These are phyloP conservation scores for Rhodosporidiobolus sp. DNA, from an alignment of 768 basidiomycete species.

Conservation along the genomic window DNA sequence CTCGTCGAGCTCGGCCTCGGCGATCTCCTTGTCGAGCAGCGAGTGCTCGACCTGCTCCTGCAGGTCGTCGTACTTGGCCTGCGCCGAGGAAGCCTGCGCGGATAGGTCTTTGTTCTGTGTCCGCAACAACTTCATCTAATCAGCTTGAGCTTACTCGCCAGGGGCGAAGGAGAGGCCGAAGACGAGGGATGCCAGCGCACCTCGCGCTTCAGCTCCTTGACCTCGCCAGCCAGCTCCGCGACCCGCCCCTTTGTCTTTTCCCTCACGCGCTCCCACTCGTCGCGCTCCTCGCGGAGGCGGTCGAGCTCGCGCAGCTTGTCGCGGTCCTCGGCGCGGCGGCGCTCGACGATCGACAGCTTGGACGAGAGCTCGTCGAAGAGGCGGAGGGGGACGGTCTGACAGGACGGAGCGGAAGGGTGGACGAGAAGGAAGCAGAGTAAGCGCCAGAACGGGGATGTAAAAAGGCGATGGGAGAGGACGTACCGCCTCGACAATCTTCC, in stretches of 20 bases:
- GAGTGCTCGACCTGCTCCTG: conserved; percentile 92
- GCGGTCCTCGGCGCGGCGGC: conserved; percentile 78
- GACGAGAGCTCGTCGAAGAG: conserved; percentile 68
- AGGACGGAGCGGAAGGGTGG: conserved; percentile 39
- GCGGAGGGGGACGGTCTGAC: conserved; percentile 53
- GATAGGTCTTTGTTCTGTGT: conserved; percentile 62
- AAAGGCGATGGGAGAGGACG: background rate
- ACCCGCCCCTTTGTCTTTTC: conserved; percentile 66
- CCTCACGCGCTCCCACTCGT: conserved; percentile 74
- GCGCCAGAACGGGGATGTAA: background rate
- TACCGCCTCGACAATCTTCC: conserved; percentile 12
- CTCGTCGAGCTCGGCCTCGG: conserved; percentile 51
- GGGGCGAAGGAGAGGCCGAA: background rate
- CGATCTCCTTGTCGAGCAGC: conserved; percentile 92
- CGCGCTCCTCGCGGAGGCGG: conserved; percentile 74
- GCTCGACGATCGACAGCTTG: conserved; percentile 79
- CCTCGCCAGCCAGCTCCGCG: conserved; percentile 29
- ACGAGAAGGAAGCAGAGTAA: background rate
- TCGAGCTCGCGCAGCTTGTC: conserved; percentile 81
- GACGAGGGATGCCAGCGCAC: conserved; percentile 3
- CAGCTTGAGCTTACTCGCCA: too few relatives aligned
- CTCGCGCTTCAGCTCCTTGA: conserved; percentile 31
- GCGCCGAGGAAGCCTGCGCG: conserved; percentile 69
- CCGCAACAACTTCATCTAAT: too few relatives aligned
- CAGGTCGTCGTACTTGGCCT: conserved; percentile 68